Percentiles rank a stretch among this genome's conserved stretches.
phyloP scores from a whole-genome alignment of 2,329 filamentous ascomycete genomes.

The Colletotrichum somersetense region DNA sequence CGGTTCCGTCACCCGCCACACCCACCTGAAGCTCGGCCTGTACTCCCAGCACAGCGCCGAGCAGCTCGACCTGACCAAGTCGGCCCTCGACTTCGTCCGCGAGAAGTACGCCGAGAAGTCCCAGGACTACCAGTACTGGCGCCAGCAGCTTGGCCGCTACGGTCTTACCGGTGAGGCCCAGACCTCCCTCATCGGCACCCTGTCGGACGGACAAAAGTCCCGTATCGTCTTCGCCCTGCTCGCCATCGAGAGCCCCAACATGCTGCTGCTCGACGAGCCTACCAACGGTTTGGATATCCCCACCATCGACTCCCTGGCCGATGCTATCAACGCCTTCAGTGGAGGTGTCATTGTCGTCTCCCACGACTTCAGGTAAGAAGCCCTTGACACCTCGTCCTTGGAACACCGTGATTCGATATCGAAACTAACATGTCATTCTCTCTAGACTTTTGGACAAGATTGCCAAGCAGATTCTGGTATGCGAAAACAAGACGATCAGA shows the following conservation, averaged over 20 bases:
- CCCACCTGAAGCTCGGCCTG: conserved; percentile 96
- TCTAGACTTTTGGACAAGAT: conserved; percentile 96
- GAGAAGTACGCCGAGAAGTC: conserved; percentile 92
- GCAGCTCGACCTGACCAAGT: conserved; percentile 98
- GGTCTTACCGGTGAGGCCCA: conserved; percentile 93
- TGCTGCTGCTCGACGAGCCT: conserved; percentile 97
- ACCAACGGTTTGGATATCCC: conserved; percentile 99
- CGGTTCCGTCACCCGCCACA: conserved; percentile 89
- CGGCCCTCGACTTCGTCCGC: conserved; percentile 94
- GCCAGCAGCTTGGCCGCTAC: conserved; percentile 95
- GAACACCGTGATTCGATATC: not conserved
- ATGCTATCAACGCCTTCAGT: conserved; percentile 96
- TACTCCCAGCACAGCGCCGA: conserved; percentile 99
- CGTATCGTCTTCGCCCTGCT: conserved; percentile 98
- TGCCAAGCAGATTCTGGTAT: conserved; percentile 99
- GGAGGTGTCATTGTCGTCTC: conserved; percentile 98
- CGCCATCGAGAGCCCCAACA: conserved; percentile 96
- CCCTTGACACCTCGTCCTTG: not conserved
- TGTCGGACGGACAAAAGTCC: conserved; percentile 97
- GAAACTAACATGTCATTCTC: conserved; percentile 41
- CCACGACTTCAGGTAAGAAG: conserved; percentile 95
- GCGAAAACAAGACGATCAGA: conserved; percentile 95
- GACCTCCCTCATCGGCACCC: conserved; percentile 96
- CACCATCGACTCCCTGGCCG: conserved; percentile 96
- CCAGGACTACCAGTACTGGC: conserved; percentile 99